These are phyloP conservation scores for Kodamaea plutei DNA, from an alignment of 1,139 yeast species.

Conservation along the genomic window DNA sequence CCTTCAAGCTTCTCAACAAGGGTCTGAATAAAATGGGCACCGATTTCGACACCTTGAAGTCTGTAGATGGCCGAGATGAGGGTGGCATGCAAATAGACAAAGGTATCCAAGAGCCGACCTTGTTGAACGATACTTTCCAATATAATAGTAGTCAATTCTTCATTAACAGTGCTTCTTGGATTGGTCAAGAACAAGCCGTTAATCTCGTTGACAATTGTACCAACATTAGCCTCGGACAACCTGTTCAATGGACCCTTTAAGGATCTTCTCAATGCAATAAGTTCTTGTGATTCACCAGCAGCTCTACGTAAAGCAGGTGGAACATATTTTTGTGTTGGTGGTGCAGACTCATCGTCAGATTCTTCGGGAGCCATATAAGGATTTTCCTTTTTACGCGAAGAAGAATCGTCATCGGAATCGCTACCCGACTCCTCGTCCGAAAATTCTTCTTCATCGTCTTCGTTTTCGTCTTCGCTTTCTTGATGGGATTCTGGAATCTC, in stretches of 20 bases:
- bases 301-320: conserved; percentile 80
- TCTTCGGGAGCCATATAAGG: conserved; percentile 77
- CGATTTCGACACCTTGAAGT: conserved; percentile 82
- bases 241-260: conserved; percentile 82
- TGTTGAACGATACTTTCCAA: conserved; percentile 67
- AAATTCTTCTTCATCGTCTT: conserved; percentile 5
- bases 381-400: conserved; percentile 53
- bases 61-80: conserved; percentile 72
- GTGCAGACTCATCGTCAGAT: conserved; percentile 10
- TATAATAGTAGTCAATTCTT: conserved; percentile 57
- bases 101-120: conserved; percentile 66
- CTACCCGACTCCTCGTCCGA: conserved; percentile 21
- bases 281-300: conserved; percentile 48
- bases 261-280: conserved; percentile 48
- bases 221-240: conserved; percentile 79
- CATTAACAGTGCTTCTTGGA: conserved; percentile 76
- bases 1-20: conserved; percentile 63
- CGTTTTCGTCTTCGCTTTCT: conserved; percentile 5
- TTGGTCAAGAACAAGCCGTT: conserved; percentile 57
- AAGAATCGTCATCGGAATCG: conserved; percentile 17
- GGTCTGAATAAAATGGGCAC: conserved; percentile 79
- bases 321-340: conserved; percentile 46
- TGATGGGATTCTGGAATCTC: conserved; percentile 6
- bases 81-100: conserved; percentile 77
- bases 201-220: conserved; percentile 65